Base-by-base conservation (phyloP, 2,329 filamentous ascomycete genomes). In the Ambrosiella beaveri region DNA sequence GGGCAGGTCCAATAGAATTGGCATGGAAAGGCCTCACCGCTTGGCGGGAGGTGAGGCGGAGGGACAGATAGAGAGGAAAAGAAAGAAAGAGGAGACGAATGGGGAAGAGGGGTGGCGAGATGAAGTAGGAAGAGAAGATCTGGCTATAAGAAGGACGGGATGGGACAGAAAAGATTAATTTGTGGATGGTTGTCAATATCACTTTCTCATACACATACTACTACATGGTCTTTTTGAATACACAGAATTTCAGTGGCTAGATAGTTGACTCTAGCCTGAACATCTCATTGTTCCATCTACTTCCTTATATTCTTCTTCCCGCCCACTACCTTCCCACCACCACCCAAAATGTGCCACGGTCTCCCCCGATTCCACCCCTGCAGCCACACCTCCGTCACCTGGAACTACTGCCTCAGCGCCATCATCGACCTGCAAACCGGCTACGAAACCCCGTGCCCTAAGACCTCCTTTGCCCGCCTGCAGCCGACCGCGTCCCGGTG, bases 371-470 rank as follows among this genome's bases (percentile, higher is more conserved):
- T 69, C 62, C 76, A 79, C 62, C 68, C 73, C 12, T 79, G 76
- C 64, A 70, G 71, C 27, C 76, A 79, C 65, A 75, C 73, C n/a
- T 78, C 76, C 52, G 71, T 78, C 62, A 73, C 72, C 61, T 79
- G 75, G 75, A 70, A 76, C 64, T 78, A 78, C 66, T 79, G 76
- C 63, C 73, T 75, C 0, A 66, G 67, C 13, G 67, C 65, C 4
- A 36, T 69, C 60, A 73, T 78, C 59, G 75, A 79, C 64, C 65
- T 75, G 38, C 65, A 69, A 40, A 78, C 75, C 0, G 74, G 75
- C 15, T 73, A 74, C 60, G 72, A 75, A 64, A 72, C 71, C 40
- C 72, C 75, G 39, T 79, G 77, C 65, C 65, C 65, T 57, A 75
- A 76, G 57, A 70, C 71, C 39, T 73, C 71, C 7, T 77, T 77